phyloP scores from a whole-genome alignment of 768 basidiomycete genomes.

The Pulveroboletus ravenelii region DNA sequence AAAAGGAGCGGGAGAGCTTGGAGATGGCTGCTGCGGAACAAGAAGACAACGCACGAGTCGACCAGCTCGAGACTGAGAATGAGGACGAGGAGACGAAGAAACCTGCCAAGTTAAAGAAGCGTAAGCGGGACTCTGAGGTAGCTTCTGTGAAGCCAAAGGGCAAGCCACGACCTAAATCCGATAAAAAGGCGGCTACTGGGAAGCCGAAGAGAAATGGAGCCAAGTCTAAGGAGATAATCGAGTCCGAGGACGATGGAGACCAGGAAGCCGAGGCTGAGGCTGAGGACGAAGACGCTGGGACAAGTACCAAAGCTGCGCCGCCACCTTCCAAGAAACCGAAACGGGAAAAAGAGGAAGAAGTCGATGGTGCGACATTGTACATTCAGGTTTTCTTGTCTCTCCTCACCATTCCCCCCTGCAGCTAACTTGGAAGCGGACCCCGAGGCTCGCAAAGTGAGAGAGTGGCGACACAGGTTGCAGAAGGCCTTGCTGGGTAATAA shows the following conservation, averaged over 20 bases:
- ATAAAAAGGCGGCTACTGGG: slow-evolving; percentile 27
- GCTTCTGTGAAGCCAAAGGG: slow-evolving; percentile 36
- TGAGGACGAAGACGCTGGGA: slow-evolving; percentile 42
- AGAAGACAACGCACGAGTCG: slow-evolving; percentile 59
- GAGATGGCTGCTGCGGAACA: slow-evolving; percentile 36
- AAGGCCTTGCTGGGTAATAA: slow-evolving; percentile 76
- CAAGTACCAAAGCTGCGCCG: slow-evolving; percentile 52
- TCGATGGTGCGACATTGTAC: slow-evolving; percentile 44
- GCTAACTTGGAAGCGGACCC: slow-evolving; percentile 49
- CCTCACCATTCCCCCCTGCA: slow-evolving; percentile 14
- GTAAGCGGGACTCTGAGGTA: slow-evolving; percentile 61
- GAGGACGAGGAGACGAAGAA: slow-evolving; percentile 50
- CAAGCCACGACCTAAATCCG: slow-evolving; percentile 45
- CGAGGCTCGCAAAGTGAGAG: slow-evolving; percentile 72
- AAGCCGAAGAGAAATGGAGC: slow-evolving; percentile 52
- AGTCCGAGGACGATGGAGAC: slow-evolving; percentile 60
- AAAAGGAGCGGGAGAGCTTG: slow-evolving; percentile 39
- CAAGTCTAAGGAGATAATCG: slow-evolving; percentile 60
- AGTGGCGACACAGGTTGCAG: slow-evolving; percentile 91
- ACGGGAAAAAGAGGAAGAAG: slow-evolving; percentile 55
- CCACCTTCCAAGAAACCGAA: slow-evolving; percentile 64
- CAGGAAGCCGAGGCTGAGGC: slow-evolving; percentile 45
- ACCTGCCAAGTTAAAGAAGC: slow-evolving; percentile 44
- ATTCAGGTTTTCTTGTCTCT: not conserved
- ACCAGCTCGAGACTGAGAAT: slow-evolving; percentile 56